Evolutionary conservation across 2,329 filamentous ascomycete genomes (phyloP), one percentile per base, ranked within the genome.

Genomic region (Aureobasidium sp.): DNA sequence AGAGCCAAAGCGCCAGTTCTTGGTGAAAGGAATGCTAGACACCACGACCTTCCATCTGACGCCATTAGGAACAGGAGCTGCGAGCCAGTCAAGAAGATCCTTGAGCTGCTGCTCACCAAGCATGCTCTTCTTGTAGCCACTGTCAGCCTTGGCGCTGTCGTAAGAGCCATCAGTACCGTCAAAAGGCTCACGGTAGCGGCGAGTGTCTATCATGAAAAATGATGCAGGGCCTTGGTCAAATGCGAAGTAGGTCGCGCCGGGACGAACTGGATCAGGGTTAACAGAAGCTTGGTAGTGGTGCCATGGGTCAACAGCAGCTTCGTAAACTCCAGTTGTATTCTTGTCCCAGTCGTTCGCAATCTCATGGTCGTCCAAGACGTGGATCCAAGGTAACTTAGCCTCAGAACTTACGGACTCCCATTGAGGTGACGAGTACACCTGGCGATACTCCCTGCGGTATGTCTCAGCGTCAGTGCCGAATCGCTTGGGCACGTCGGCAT

Each of bases 361-460:
- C 72, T 99, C 94, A 70, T 99, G 94, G 72, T 99, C 94, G 71
- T 99, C 94, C 7, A 97, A 83, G 2, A 96, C 92, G 70, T 99
- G 94, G 48, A 97, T 90, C 94, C 94, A 99, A 68, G 92, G 95
- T n/a, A 97, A 79, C 29, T 62, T 57, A 8, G 57, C 48, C 10
- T 61, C 53, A 26, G 62, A 62, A 27, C 56, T 63, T 39, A 65
- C 60, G 29, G 62, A 61, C 15, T 84, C 80, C 94, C 94, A 99
- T 66, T 96, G 93, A 0, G 93, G 93, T 2, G 92, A 96, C 0
- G 90, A 88, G 71, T 99, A 99, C n/a, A 97, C 87, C 68, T 95
- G 91, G 23, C 93, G 87, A 71, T 99, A 99, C 71, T 97, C 91
- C 71, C 90, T 85, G 55, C 92, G 85, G 73, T 97, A 99, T 69